These are phyloP conservation scores for Camptophora hylomeconis DNA, from an alignment of 2,329 filamentous ascomycete genomes.

Conservation along the genomic window DNA sequence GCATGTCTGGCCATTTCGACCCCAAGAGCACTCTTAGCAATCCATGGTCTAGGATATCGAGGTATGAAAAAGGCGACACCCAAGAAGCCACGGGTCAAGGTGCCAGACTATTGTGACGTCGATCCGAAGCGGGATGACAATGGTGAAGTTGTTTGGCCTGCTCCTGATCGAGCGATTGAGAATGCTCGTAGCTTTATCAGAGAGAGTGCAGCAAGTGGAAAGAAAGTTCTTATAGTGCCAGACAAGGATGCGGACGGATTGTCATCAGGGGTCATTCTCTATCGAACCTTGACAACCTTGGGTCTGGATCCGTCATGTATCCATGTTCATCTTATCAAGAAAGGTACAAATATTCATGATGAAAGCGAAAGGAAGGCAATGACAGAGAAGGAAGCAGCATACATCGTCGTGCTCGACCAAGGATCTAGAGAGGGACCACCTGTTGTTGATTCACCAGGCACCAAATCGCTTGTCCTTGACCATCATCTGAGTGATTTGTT, in stretches of 20 bases:
- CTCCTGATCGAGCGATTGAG: conserved; percentile 41
- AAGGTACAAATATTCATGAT: conserved; percentile 47
- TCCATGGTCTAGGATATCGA: too few species aligned
- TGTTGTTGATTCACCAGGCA: conserved; percentile 36
- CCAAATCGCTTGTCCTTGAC: conserved; percentile 47
- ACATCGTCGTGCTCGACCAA: conserved; percentile 53
- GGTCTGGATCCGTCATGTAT: conserved; percentile 43
- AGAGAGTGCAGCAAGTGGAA: conserved; percentile 40
- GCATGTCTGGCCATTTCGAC: too few species aligned
- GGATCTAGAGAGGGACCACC: conserved; percentile 44
- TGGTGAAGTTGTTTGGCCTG: conserved; percentile 48
- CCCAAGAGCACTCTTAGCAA: too few species aligned
- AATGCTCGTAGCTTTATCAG: conserved; percentile 42
- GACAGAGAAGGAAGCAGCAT: conserved; percentile 36
- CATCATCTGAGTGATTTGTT: conserved; percentile 53
- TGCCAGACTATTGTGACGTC: conserved; percentile 21
- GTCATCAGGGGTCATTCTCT: conserved; percentile 49
- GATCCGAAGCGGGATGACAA: conserved; percentile 23
- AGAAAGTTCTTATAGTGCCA: conserved; percentile 47
- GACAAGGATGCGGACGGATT: conserved; percentile 60
- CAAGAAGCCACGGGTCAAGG: conserved; percentile 12
- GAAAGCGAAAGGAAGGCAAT: conserved; percentile 40
- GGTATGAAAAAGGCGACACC: conserved; percentile 14
- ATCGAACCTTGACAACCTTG: conserved; percentile 45
- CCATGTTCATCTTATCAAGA: conserved; percentile 45